A percentile compares a stretch with the other conserved stretches of the same genome.
Evolutionary conservation across 768 basidiomycete genomes (phyloP).

Genomic region (Daedalea quercina): DNA sequence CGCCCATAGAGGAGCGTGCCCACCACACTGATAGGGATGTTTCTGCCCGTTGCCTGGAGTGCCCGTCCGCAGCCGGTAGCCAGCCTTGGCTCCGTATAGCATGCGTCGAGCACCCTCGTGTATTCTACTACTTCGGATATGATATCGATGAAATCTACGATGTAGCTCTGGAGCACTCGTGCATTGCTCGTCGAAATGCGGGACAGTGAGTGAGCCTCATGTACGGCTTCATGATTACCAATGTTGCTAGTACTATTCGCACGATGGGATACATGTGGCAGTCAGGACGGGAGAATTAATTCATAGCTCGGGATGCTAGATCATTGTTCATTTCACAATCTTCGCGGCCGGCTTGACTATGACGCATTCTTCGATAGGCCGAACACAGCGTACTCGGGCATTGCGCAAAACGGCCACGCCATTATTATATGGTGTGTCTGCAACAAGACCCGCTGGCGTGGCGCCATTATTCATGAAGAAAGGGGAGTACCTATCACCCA

Average conservation of each 20-base stretch:
- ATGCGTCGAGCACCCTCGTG: not conserved
- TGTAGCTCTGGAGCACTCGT: not conserved
- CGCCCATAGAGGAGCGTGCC: not conserved
- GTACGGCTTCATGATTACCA: not conserved
- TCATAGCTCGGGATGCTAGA: not conserved
- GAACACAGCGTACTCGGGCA: not conserved
- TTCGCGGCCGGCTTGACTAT: not conserved
- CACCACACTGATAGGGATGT: not conserved
- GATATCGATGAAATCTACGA: conserved; percentile 4
- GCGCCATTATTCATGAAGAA: not conserved
- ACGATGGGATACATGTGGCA: not conserved
- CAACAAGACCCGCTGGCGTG: not conserved
- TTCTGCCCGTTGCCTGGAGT: not conserved
- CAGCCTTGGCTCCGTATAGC: not conserved
- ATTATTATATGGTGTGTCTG: not conserved
- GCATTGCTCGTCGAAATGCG: not conserved
- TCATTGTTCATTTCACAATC: not conserved
- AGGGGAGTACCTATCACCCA: not conserved
- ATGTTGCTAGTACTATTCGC: not conserved
- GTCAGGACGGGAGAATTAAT: not conserved
- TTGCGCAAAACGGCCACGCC: not conserved
- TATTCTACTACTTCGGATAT: conserved; percentile 2
- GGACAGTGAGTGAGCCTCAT: not conserved
- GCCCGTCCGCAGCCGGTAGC: not conserved
- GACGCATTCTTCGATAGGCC: not conserved